A percentile compares a stretch with the other conserved stretches of the same genome.
Conservation (phyloP, 345 rosid genomes). For the Bruguiera parviflora region DNA sequence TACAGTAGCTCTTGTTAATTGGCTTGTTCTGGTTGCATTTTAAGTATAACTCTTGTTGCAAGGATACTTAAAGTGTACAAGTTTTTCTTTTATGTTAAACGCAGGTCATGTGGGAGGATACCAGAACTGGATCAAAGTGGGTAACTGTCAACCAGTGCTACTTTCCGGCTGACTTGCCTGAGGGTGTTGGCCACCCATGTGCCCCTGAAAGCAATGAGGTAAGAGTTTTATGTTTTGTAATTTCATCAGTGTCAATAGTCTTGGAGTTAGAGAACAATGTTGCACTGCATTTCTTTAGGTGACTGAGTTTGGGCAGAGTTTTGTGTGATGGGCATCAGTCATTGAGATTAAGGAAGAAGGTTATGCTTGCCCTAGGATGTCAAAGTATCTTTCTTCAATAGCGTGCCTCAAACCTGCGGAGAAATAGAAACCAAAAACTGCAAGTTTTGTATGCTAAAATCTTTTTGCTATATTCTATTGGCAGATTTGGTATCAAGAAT, state of each 20-base stretch:
- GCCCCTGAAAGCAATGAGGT: conserved; percentile 59
- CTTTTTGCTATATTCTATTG: too few relatives aligned
- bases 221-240: background rate
- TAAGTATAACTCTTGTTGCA: background rate
- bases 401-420: background rate
- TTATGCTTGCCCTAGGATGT: background rate
- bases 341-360: too few relatives aligned
- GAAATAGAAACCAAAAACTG: background rate
- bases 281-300: background rate
- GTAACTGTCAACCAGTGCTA: conserved; percentile 51
- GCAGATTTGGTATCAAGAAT: too few relatives aligned
- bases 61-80: background rate
- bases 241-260: background rate
- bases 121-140: conserved; percentile 51
- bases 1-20: background rate
- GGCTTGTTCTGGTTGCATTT: background rate
- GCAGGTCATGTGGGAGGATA: conserved; percentile 77
- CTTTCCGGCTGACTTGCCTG: conserved; percentile 62
- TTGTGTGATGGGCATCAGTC: too few relatives aligned
- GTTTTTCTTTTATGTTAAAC: background rate
- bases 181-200: conserved; percentile 53
- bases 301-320: too few relatives aligned
- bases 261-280: background rate
- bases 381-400: background rate
- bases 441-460: background rate